Conservation (phyloP, 169 alveolate genomes). For the Cystoisospora suis region DNA sequence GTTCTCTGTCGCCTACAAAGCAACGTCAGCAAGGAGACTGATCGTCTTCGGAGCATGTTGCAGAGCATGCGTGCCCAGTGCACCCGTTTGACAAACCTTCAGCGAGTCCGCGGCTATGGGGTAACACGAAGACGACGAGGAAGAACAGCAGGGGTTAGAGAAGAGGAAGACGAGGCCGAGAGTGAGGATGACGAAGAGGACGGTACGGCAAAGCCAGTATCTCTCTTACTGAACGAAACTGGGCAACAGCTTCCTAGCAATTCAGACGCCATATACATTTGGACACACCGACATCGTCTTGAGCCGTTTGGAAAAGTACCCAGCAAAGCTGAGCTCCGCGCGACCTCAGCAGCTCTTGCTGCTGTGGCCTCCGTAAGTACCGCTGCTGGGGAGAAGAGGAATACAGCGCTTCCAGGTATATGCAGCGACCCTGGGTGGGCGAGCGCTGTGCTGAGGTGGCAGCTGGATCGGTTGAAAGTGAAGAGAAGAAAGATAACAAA, state of each 20-base stretch:
- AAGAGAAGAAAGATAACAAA: neutral
- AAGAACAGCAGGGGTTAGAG: neutral
- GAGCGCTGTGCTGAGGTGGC: constrained; percentile 29
- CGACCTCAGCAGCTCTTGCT: neutral
- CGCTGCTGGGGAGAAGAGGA: neutral
- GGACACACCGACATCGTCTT: constrained; percentile 38
- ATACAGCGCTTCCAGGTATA: neutral
- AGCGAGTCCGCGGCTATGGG: neutral
- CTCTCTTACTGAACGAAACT: constrained; percentile 20
- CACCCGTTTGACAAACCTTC: neutral
- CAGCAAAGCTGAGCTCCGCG: constrained; percentile 6
- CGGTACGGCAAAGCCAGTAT: neutral
- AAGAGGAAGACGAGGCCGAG: neutral
- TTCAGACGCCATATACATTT: constrained; percentile 52
- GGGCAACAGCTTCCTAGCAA: constrained; percentile 62
- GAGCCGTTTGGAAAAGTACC: neutral
- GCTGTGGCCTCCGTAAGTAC: neutral
- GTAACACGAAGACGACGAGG: neutral
- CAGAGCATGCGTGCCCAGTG: constrained; percentile 27
- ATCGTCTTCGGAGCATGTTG: constrained; percentile 1
- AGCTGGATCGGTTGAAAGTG: constrained; percentile 4
- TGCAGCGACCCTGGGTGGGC: constrained; percentile 19
- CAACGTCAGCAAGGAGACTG: constrained; percentile 23
- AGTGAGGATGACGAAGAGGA: neutral
- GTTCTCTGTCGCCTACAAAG: constrained; percentile 41